Percentiles rank a stretch among this genome's conserved stretches.
phyloP scores from a whole-genome alignment of 768 basidiomycete species.

The Rhodotorula graminis region DNA sequence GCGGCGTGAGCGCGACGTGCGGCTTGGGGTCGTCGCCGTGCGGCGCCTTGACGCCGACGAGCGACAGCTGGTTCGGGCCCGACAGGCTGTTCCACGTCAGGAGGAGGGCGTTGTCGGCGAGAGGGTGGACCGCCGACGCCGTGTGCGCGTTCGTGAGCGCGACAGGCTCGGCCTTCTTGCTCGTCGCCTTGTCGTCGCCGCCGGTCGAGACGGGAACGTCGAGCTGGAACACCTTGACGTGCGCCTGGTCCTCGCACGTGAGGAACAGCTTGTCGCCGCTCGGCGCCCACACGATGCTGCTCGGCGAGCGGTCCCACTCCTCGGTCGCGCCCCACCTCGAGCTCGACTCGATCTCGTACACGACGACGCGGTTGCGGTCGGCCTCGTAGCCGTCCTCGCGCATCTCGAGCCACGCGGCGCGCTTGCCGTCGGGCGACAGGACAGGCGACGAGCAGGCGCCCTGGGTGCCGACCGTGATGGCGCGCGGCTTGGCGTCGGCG shows the following conservation, averaged over 20 bases:
- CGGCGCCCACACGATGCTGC: constrained; percentile 28
- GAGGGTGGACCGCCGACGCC: constrained; percentile 55
- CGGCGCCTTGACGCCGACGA: constrained; percentile 51
- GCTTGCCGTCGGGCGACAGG: constrained; percentile 62
- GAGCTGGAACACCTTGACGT: constrained; percentile 67
- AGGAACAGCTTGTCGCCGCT: constrained; percentile 52
- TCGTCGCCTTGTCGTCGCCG: constrained; percentile 30
- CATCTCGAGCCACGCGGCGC: constrained; percentile 82
- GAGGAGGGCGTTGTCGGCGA: constrained; percentile 56
- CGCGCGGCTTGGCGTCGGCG: constrained; percentile 53
- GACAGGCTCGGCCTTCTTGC: constrained; percentile 50
- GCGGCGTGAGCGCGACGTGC: constrained; percentile 34
- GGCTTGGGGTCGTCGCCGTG: constrained; percentile 50
- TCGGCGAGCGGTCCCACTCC: constrained; percentile 71
- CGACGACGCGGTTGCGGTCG: constrained; percentile 64
- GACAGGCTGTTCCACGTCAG: constrained; percentile 70
- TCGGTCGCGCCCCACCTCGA: constrained; percentile 70
- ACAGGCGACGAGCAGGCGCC: constrained; percentile 74
- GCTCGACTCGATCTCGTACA: constrained; percentile 67
- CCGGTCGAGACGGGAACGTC: constrained; percentile 51
- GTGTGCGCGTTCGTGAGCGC: constrained; percentile 59
- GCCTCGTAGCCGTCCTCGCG: constrained; percentile 83
- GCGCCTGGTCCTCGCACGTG: constrained; percentile 72
- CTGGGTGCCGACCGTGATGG: constrained; percentile 76
- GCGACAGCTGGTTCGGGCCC: constrained; percentile 71